Evolutionary conservation across 2,329 filamentous ascomycete species (phyloP), one percentile per base, ranked within the genome.

Genomic region (Coniochaeta sp.): DNA sequence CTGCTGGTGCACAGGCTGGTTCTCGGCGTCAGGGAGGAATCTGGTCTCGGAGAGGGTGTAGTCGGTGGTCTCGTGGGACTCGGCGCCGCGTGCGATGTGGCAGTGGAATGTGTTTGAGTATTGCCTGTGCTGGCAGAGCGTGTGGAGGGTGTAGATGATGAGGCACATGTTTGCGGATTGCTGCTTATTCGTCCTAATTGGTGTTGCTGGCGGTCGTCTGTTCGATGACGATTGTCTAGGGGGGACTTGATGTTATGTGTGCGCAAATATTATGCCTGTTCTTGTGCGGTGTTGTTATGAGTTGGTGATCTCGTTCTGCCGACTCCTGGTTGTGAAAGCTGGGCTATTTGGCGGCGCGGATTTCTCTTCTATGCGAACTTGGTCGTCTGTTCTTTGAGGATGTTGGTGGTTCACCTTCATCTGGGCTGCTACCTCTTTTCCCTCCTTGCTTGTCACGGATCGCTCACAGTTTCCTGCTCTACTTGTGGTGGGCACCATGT

Each of bases 31-130:
- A 47, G 62, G 64, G 47, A 63, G 60, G 50, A 61, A 62, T 34
- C 57, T 58, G n/a, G 61, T 58, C 60, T 67, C 57, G 2, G 58
- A 33, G 6, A 72, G 67, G 16, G 64, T 31, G 24, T 63, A 58
- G 19, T 66, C 22, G 7, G 62, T 60, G 1, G 36, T 55, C 4
- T 69, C 66, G 36, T 66, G 47, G 65, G 3, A 55, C 60, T 6
- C 64, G 59, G 2, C 50, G 26, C 71, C 63, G 3, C 65, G 64
- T 1, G 66, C 71, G 1, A 66, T 31, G 50, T 67, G 62, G 60
- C 73, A 76, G 24, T 61, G 62, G 59, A 63, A 70, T 7, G 70
- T 74, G 67, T 73, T 74, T 55, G 75, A 72, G 63, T 71, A 74
- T 56, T 67, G 58, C 56, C 61, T 66, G 62, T 74, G 72, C 26